Evolutionary conservation across 192 early-diverging fungal genomes (phyloP).

Genomic region (Lunasporangiospora selenospora): DNA sequence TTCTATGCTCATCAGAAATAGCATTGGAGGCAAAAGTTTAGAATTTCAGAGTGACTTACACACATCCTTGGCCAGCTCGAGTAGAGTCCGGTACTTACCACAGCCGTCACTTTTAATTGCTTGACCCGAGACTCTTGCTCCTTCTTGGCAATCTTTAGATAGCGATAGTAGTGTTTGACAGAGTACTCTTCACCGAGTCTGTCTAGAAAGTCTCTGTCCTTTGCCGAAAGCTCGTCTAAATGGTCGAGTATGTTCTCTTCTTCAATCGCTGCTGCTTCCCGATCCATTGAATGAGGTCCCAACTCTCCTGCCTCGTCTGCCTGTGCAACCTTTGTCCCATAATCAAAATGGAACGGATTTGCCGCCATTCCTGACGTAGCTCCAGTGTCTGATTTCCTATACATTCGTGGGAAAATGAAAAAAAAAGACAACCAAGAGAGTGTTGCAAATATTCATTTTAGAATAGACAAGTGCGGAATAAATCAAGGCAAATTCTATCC

Average conservation of each 20-base stretch:
- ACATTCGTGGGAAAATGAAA: too few species aligned
- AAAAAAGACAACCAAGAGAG: too few species aligned
- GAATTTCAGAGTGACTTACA: too few species aligned
- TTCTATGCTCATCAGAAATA: too few species aligned
- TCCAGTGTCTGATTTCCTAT: too few species aligned
- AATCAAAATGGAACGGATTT: conserved; percentile 1
- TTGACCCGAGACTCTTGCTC: conserved; percentile 24
- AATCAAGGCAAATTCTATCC: too few species aligned
- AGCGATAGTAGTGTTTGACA: conserved; percentile 27
- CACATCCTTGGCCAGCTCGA: too few species aligned
- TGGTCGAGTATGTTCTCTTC: conserved; percentile 43
- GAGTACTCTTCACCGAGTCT: conserved; percentile 9
- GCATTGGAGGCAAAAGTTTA: too few species aligned
- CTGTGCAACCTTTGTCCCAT: conserved; percentile 19
- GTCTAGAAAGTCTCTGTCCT: conserved; percentile 21
- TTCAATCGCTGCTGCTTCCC: conserved; percentile 17
- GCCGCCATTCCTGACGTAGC: background rate
- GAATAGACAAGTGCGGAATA: too few species aligned
- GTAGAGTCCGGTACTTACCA: conserved; percentile 5
- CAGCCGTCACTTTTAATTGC: conserved; percentile 34
- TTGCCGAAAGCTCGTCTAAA: conserved; percentile 14
- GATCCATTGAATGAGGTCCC: background rate
- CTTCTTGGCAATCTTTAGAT: conserved; percentile 15
- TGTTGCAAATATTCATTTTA: too few species aligned
- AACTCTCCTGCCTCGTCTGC: background rate